Evolutionary conservation across 106 monocot genomes (phyloP), one percentile per base, ranked within the genome.

Genomic region (Allium cepa): DNA sequence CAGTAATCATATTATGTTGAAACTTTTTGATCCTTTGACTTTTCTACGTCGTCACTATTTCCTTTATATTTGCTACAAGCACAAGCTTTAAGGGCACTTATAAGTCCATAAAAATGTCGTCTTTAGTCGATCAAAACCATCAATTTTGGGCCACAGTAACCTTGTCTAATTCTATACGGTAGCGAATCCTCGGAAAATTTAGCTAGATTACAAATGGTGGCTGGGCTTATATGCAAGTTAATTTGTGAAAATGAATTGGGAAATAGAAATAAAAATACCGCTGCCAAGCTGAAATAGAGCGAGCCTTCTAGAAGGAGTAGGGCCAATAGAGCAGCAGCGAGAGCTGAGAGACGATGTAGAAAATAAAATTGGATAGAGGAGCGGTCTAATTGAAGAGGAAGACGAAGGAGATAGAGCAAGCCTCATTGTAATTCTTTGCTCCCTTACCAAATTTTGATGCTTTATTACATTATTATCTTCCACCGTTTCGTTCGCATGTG

Each of bases 281-380:
- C 81, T 81, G 56, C 76, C 81, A 56, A 81, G 67, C 8, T 76
- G 71, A 17, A 76, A 72, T 15, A 76, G 72, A 28, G 76, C 67
- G 71, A 76, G 58, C 62, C 76, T 60, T 9, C 81, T 71, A 27
- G 81, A 76, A n/a, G 79, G 47, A 64, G 7, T 16, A 16, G 53
- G 2, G 55, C 22, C 47, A 58, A 48, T 49, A 49, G 45, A 22
- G 64, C 64, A 2, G 47, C 13, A 64, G 47, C 47, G 64, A 64
- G 64, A 10, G 7, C n/a, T 64, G n/a, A n/a, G 22, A 1, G 64
- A 47, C 11, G 46, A 62, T 4, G 36, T 45, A 2, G 26, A 62
- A 0, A 14, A 46, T 10, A 12, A 46, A 22, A 64, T 64, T 46
- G 14, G 49, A 49, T 9, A 14, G 4, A n/a, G 47, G 49, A 64